Conservation (phyloP, 2,329 filamentous ascomycete genomes). For the Dothistroma septosporum region DNA sequence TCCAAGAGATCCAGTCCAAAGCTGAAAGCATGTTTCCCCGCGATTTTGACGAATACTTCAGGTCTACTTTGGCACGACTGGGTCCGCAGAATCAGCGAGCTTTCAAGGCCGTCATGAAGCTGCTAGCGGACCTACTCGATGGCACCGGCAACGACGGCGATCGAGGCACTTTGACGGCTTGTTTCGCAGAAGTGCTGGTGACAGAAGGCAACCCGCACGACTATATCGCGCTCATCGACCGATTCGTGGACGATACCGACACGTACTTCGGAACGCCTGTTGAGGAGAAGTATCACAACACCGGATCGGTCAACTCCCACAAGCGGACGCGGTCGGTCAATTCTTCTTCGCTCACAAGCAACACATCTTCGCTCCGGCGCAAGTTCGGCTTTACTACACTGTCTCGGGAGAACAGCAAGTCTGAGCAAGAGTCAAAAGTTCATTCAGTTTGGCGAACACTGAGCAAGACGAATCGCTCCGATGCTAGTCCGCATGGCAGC, state of each 20-base stretch:
- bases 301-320: slow-evolving; percentile 26
- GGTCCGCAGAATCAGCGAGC: slow-evolving; percentile 64
- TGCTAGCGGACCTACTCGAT: slow-evolving; percentile 81
- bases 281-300: slow-evolving; percentile 25
- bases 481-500: slow-evolving; percentile 58
- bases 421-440: slow-evolving; percentile 63
- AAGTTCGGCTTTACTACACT: slow-evolving; percentile 75
- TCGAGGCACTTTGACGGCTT: slow-evolving; percentile 77
- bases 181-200: slow-evolving; percentile 83
- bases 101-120: slow-evolving; percentile 76
- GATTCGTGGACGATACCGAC: slow-evolving; percentile 84
- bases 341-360: slow-evolving; percentile 74
- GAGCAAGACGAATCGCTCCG: slow-evolving; percentile 68
- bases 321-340: slow-evolving; percentile 59
- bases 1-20: slow-evolving; percentile 69
- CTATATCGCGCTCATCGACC: slow-evolving; percentile 83
- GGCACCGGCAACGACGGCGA: slow-evolving; percentile 89
- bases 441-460: slow-evolving; percentile 81
- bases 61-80: slow-evolving; percentile 49
- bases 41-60: slow-evolving; percentile 63
- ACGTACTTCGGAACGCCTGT: slow-evolving; percentile 70
- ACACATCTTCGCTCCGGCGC: slow-evolving; percentile 77
- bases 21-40: slow-evolving; percentile 61
- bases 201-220: slow-evolving; percentile 71
- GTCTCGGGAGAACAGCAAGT: slow-evolving; percentile 74